Percentiles rank a stretch among this genome's conserved stretches.
Evolutionary conservation across 2,329 filamentous ascomycete genomes (phyloP).

Genomic region (Onygenales sp.): DNA sequence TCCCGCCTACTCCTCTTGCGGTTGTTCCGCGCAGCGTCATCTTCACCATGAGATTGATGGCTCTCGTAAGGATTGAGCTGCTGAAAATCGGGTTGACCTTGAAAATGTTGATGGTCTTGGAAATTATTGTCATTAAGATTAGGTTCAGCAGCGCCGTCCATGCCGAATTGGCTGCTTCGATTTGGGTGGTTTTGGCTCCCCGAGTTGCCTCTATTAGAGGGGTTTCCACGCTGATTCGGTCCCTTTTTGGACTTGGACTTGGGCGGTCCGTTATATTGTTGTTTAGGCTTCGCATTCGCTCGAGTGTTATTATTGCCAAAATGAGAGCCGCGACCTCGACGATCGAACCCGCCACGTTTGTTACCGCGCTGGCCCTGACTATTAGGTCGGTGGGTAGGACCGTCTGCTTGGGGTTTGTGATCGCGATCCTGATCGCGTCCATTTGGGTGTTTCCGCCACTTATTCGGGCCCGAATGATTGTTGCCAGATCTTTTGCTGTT

Average conservation of each 20-base stretch:
- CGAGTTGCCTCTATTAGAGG: not conserved
- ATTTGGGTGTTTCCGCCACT: not conserved
- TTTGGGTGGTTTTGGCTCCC: not conserved
- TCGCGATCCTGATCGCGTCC: not conserved
- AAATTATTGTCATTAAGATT: not conserved
- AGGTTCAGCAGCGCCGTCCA: not conserved
- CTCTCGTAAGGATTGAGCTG: not conserved
- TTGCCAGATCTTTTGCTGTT: not conserved
- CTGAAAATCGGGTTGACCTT: not conserved
- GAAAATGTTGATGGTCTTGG: not conserved
- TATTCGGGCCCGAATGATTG: not conserved
- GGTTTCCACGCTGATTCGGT: not conserved
- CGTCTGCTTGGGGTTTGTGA: not conserved
- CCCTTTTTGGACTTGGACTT: not conserved
- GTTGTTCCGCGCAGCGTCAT: conserved; percentile 4
- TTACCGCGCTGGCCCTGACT: not conserved
- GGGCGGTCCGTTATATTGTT: not conserved
- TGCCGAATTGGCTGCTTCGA: not conserved
- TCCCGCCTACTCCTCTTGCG: conserved; percentile 10
- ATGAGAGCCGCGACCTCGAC: conserved; percentile 1
- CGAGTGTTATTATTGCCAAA: not conserved
- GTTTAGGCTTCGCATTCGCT: not conserved
- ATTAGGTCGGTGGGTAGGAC: not conserved
- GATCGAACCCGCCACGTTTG: not conserved
- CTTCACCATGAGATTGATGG: conserved; percentile 1